phyloP scores from a whole-genome alignment of 768 basidiomycete species.

The Psilocybe sp. region DNA sequence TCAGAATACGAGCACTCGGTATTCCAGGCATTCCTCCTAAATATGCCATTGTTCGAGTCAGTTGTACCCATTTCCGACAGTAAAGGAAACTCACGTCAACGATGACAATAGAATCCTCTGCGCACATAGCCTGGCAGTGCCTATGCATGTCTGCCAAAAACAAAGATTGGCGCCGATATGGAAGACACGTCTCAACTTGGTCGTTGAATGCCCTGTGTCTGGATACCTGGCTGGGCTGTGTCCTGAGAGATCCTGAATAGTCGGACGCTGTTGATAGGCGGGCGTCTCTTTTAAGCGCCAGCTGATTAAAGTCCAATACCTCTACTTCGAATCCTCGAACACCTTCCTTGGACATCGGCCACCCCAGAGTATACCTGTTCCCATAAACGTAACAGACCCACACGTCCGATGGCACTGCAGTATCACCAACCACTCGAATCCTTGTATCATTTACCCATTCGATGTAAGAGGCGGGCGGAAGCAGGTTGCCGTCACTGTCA shows the following conservation, averaged over 20 bases:
- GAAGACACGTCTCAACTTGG: constrained; percentile 41
- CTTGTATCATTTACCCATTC: constrained; percentile 50
- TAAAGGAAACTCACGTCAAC: constrained; percentile 39
- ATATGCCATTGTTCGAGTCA: constrained; percentile 4
- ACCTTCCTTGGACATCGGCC: constrained; percentile 8
- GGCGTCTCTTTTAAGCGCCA: constrained; percentile 29
- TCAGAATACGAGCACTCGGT: constrained; percentile 29
- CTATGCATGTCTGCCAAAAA: constrained; percentile 20
- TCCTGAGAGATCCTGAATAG: constrained; percentile 1
- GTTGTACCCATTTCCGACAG: constrained; percentile 4
- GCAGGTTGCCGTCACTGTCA: constrained; percentile 1
- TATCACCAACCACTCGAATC: constrained; percentile 40
- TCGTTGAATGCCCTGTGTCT: constrained; percentile 35
- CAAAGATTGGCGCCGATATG: constrained; percentile 37
- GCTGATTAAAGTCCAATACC: constrained; percentile 53
- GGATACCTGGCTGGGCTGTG: constrained; percentile 17
- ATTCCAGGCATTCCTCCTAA: constrained; percentile 19
- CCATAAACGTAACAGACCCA: constrained; percentile 65
- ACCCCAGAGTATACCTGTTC: constrained; percentile 35
- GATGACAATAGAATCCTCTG: constrained; percentile 53
- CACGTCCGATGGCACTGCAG: constrained; percentile 28
- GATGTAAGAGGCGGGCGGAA: constrained; percentile 19
- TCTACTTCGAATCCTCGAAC: constrained; percentile 22
- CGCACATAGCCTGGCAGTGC: constrained; percentile 43
- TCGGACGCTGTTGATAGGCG: constrained; percentile 4